Evolutionary conservation across 2,329 filamentous ascomycete genomes (phyloP), one percentile per base, ranked within the genome.

Genomic region (Dendrostoma leiphaemia): DNA sequence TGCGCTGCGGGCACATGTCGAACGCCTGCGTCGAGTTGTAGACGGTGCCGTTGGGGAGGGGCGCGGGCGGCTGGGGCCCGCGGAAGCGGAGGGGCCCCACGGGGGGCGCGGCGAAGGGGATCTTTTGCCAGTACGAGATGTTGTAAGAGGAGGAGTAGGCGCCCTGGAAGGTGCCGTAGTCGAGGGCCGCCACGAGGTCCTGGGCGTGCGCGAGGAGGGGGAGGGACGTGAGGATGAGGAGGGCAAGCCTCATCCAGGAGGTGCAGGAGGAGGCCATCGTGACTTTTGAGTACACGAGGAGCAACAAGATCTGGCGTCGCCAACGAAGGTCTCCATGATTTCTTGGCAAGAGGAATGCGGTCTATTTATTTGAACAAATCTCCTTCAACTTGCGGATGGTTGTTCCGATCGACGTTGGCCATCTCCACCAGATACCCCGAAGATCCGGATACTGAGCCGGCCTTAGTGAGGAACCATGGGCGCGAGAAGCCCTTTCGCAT

Each of bases 21-120:
- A 83, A 84, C 17, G 69, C 58, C 47, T 80, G 76, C 57, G 77
- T 72, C 2, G 81, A 81, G 63, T 84, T 67, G 63, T 85, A 85
- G 37, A 51, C 29, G 4, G 72, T 73, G 55, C 71, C 76, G 67
- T 76, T 71, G 3, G 65, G 69, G 50, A 83, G 71, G 1, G 66
- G 67, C 0, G 67, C 23, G 1, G 81, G 81, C 6, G 81, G 81
- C 59, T 86, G 83, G 2, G 83, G 83, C 0, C 75, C 80, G 49
- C 82, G 77, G 62, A 86, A 86, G 5, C 83, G 77, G 61, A 85
- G 84, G 44, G 73, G 63, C 2, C 81, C 81, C 12, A 74, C 68
- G 13, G 83, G 82, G 1, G 83, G 80, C 12, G 81, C 79, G 5
- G 79, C 82, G 60, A 80, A 86, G 15, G 83, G 83, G 46, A 86